Evolutionary conservation across 2,329 filamentous ascomycete genomes (phyloP).

Genomic region (Aureobasidium subglaciale): DNA sequence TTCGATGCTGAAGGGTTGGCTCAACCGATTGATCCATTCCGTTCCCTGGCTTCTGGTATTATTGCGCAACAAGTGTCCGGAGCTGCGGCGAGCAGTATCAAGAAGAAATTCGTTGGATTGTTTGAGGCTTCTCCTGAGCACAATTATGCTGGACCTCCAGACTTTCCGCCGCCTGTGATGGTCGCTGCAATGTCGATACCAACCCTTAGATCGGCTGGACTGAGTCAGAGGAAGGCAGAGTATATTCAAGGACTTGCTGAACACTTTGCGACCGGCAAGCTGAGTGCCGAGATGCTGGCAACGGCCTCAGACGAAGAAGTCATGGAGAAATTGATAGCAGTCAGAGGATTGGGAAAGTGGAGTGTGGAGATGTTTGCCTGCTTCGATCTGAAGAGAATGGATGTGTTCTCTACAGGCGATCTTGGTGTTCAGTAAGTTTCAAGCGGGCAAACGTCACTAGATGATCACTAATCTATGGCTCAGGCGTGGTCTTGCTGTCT

Average conservation of each 20-base stretch:
- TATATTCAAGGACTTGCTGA: constrained; percentile 81
- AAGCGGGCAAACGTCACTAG: neutral
- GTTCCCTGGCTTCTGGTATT: constrained; percentile 74
- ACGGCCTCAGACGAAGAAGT: constrained; percentile 80
- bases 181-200: constrained; percentile 59
- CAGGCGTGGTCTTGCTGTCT: constrained; percentile 79
- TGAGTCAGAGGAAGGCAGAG: constrained; percentile 92
- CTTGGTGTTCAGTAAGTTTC: constrained; percentile 71
- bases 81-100: constrained; percentile 83
- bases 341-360: constrained; percentile 83
- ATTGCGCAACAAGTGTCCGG: constrained; percentile 96
- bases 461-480: neutral
- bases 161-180: constrained; percentile 70
- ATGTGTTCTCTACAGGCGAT: constrained; percentile 89
- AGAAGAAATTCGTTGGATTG: constrained; percentile 70
- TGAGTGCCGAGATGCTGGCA: constrained; percentile 68
- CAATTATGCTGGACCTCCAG: constrained; percentile 22
- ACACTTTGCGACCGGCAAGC: constrained; percentile 68
- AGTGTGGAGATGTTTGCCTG: constrained; percentile 97
- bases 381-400: constrained; percentile 88
- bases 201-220: constrained; percentile 70
- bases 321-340: constrained; percentile 71
- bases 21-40: constrained; percentile 83
- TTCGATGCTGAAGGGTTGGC: constrained; percentile 78
- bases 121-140: constrained; percentile 45